Base-by-base conservation (phyloP, 345 rosid species). In the Turnera subulata region DNA sequence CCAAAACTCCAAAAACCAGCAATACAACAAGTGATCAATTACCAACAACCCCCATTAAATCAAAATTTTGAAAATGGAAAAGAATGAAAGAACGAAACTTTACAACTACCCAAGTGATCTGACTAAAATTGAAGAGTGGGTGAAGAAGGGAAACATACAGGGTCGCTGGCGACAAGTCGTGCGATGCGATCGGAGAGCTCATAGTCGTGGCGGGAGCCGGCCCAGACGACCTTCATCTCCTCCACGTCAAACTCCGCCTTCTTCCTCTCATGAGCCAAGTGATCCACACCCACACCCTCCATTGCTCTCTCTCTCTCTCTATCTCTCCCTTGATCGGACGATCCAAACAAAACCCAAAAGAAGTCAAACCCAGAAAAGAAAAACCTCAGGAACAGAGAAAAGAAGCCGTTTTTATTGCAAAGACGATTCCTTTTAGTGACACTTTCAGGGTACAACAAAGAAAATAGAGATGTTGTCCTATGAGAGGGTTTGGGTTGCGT, bases 161-260 rank as follows among this genome's bases (percentile, higher is more conserved):
- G 97, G 81, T 94, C 99, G 77, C 76, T 69, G 59, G 97, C 96
- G 58, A 88, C 95, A 62, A 94, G 91, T 42, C 95, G 91, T 55
- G 95, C 69, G 9, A 93, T 73, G 54, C 97, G 95, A 73, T 93
- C 95, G 55, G 89, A 75, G 71, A 85, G 71, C 59, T 94, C 91
- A 38, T 78, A 76, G 73, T 75, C 84, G 46, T 80, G 86, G 59
- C 76, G 90, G 17, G 99, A 94, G 37, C 99, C 95, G 17, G 91
- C 96, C 99, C 99, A 94, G 52, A 81, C 86, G 83, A 94, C 65
- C 83, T 94, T 94, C 96, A 94, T 85, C 43, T 78, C 84, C 2
- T 87, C 91, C 42, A 94, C 92, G 38, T 88, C 90, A 68, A 94
- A 90, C 67, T 82, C 77, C 0, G 93, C 84, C 75, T 67, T 84